phyloP scores from a whole-genome alignment of 2,329 filamentous ascomycete species.

The Xylariomycetidae sp. region DNA sequence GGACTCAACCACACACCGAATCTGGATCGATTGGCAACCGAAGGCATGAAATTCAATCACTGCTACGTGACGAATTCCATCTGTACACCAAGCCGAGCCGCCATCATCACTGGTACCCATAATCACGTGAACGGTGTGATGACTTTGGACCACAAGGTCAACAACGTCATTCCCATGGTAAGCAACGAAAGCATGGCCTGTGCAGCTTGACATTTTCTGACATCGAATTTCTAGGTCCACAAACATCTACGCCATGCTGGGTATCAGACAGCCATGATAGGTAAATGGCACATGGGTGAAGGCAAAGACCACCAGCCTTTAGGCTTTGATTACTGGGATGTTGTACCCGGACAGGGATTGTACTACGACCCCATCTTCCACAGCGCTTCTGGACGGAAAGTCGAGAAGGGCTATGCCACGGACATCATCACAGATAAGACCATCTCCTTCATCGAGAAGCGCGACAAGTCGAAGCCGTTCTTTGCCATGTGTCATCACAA shows the following conservation, averaged over 20 bases:
- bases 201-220: too few relatives aligned
- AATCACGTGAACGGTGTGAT: constrained; percentile 48
- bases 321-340: constrained; percentile 45
- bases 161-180: too few relatives aligned
- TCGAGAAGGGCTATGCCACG: constrained; percentile 39
- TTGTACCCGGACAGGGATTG: constrained; percentile 45
- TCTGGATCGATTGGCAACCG: constrained; percentile 40
- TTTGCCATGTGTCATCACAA: constrained; percentile 54
- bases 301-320: constrained; percentile 38
- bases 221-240: too few relatives aligned
- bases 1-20: constrained; percentile 47
- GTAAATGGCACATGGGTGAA: constrained; percentile 49
- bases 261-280: constrained; percentile 46
- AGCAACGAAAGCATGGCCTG: too few relatives aligned
- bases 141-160: constrained; percentile 40
- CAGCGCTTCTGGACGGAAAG: constrained; percentile 26
- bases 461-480: too few relatives aligned
- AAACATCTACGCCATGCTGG: constrained; percentile 38
- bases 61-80: constrained; percentile 50
- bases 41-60: constrained; percentile 46
- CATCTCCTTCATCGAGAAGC: too few relatives aligned
- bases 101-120: constrained; percentile 43
- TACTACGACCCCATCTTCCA: constrained; percentile 47
- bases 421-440: constrained; percentile 47
- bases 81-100: constrained; percentile 44